These are phyloP conservation scores for Pichia ethanolica DNA, from an alignment of 805 yeast genomes.

Conservation along the genomic window DNA sequence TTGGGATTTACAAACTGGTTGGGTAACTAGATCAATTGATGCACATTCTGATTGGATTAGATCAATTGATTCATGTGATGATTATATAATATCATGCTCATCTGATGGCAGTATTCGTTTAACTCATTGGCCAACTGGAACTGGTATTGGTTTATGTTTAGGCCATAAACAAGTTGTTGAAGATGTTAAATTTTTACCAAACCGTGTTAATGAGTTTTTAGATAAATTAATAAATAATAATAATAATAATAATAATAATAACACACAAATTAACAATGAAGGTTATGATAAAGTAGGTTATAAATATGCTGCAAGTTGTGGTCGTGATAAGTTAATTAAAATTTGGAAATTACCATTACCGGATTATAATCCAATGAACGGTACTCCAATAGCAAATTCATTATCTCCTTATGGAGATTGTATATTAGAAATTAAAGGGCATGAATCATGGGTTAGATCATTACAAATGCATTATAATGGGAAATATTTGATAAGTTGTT, in stretches of 20 bases:
- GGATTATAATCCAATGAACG: conserved; percentile 34
- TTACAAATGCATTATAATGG: conserved; percentile 72
- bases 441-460: conserved; percentile 79
- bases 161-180: conserved; percentile 87
- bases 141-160: conserved; percentile 55
- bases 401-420: conserved; percentile 55
- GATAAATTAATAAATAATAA: conserved; percentile 34
- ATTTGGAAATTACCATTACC: conserved; percentile 78
- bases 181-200: conserved; percentile 59
- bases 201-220: conserved; percentile 36
- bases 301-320: conserved; percentile 70
- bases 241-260: not conserved
- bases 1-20: conserved; percentile 67
- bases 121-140: conserved; percentile 57
- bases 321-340: conserved; percentile 67
- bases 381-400: conserved; percentile 34
- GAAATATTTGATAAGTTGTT: conserved; percentile 54
- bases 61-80: conserved; percentile 33
- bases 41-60: conserved; percentile 92
- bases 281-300: conserved; percentile 39
- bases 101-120: conserved; percentile 70
- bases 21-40: conserved; percentile 54
- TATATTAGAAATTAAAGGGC: conserved; percentile 58
- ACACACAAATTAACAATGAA: conserved; percentile 10
- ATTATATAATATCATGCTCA: conserved; percentile 63